These are phyloP conservation scores for Lathyrus tuberosus DNA, from an alignment of 306 rosid species.

Conservation along the genomic window DNA sequence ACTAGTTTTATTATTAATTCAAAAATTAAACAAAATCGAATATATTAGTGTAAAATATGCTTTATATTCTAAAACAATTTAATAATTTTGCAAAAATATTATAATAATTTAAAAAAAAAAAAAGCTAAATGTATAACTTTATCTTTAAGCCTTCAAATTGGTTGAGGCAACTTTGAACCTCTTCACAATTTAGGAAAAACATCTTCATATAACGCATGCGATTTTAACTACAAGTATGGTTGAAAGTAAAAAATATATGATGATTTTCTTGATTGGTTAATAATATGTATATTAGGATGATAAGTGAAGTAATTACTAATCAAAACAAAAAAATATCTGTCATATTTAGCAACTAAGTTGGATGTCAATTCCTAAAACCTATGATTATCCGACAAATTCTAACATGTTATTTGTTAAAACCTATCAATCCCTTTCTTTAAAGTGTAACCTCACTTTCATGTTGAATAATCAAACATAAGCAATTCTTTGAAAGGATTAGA, in stretches of 20 bases:
- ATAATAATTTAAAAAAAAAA: too few relatives aligned
- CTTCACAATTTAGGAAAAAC: too few relatives aligned
- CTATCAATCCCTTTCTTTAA: slow-evolving; percentile 52
- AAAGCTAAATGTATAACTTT: too few relatives aligned
- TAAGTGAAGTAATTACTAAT: not conserved
- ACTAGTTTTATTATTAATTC: too few relatives aligned
- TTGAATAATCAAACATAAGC: slow-evolving; percentile 33
- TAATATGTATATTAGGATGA: slow-evolving; percentile 20
- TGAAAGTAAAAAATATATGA: not conserved
- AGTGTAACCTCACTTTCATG: slow-evolving; percentile 22
- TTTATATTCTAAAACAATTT: too few relatives aligned
- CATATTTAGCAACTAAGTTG: slow-evolving; percentile 23
- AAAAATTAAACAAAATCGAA: too few relatives aligned
- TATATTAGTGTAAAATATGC: too few relatives aligned
- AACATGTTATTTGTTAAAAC: slow-evolving; percentile 22
- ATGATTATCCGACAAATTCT: slow-evolving; percentile 35
- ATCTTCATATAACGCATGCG: too few relatives aligned
- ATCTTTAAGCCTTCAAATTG: too few relatives aligned
- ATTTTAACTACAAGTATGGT: too few relatives aligned
- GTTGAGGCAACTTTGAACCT: too few relatives aligned
- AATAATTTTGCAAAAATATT: too few relatives aligned
- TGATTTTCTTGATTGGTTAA: slow-evolving; percentile 13
- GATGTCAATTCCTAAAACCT: slow-evolving; percentile 40
- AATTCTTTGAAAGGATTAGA: slow-evolving; percentile 32
- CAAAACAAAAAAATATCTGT: slow-evolving; percentile 1